Evolutionary conservation across 179 eudicot genomes (phyloP), one percentile per base, ranked within the genome.

Genomic region (Heliamphora pulchella): DNA sequence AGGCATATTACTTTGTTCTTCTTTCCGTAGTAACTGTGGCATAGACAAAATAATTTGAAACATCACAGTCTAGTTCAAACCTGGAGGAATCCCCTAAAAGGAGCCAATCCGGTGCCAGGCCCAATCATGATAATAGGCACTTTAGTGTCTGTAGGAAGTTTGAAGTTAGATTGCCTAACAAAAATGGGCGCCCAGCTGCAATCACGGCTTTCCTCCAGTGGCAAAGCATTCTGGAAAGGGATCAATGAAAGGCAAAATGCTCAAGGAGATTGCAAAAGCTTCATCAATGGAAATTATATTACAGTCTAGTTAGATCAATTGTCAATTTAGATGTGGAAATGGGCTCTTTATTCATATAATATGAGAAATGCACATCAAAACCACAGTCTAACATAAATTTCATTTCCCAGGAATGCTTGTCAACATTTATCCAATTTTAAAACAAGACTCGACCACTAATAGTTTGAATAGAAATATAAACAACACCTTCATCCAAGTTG

Each of bases 31-130:
- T n/a, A 50, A 14, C 2, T 51, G 5, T 41, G 57, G 62, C 31
- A 4, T 3, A 17, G 20, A 46, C 44, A 46, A 71, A 57, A 53
- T 3, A 22, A n/a, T 76, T n/a, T n/a, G 57, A 44, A 53, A 50
- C 44, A 81, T 31, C 71, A 11, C 14, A 17, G 11, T 2, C 18
- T 79, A 62, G 46, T 85, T 2, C 79, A 47, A 68, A 94, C 98
- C 98, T 94, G 98, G 80, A 96, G 85, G 88, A 94, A 96, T 15
- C 99, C 98, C 85, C 99, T 89, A 81, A 96, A 96, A 54, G 99
- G 99, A 68, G 99, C 99, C 85, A 96, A 89, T 9, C 99, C 98
- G 9, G 99, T 96, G 65, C 99, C 99, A 51, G 99, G 99, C 47
- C 98, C 99, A 71, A 96, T 89, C 99, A 96, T 94, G 79, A 96